These are phyloP conservation scores for Fragaria ananassa DNA, from an alignment of 306 rosid species.

Conservation along the genomic window DNA sequence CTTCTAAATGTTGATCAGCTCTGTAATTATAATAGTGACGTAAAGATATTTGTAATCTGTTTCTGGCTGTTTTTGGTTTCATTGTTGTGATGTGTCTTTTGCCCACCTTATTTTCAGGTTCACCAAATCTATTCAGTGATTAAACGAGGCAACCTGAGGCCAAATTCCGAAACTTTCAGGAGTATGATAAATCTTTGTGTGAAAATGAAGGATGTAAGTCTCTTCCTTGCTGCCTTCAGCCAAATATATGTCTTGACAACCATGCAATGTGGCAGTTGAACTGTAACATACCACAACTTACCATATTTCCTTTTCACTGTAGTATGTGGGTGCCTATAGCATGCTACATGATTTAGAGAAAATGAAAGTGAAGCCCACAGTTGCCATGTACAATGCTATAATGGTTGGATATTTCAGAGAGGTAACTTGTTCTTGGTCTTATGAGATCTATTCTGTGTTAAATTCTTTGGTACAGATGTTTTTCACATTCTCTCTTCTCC, in stretches of 20 bases:
- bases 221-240: slow-evolving; percentile 10
- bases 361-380: slow-evolving; percentile 43
- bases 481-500: neutral
- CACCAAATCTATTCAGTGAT: slow-evolving; percentile 57
- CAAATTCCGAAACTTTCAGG: slow-evolving; percentile 63
- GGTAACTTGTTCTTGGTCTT: slow-evolving; percentile 45
- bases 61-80: neutral
- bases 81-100: slow-evolving; percentile 23
- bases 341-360: slow-evolving; percentile 51
- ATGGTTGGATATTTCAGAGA: slow-evolving; percentile 87
- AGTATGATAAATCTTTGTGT: slow-evolving; percentile 53
- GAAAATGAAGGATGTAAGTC: slow-evolving; percentile 76
- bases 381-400: slow-evolving; percentile 70
- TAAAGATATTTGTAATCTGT: neutral
- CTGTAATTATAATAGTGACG: neutral
- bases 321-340: slow-evolving; percentile 65
- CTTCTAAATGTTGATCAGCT: neutral
- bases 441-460: slow-evolving; percentile 4
- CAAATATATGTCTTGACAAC: slow-evolving; percentile 4
- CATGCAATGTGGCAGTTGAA: slow-evolving; percentile 12
- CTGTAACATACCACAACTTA: slow-evolving; percentile 4
- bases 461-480: neutral
- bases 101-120: slow-evolving; percentile 41
- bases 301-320: slow-evolving; percentile 31
- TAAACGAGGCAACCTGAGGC: slow-evolving; percentile 34